phyloP scores from a whole-genome alignment of 2,329 filamentous ascomycete genomes.

The Chaetomiaceae sp. region DNA sequence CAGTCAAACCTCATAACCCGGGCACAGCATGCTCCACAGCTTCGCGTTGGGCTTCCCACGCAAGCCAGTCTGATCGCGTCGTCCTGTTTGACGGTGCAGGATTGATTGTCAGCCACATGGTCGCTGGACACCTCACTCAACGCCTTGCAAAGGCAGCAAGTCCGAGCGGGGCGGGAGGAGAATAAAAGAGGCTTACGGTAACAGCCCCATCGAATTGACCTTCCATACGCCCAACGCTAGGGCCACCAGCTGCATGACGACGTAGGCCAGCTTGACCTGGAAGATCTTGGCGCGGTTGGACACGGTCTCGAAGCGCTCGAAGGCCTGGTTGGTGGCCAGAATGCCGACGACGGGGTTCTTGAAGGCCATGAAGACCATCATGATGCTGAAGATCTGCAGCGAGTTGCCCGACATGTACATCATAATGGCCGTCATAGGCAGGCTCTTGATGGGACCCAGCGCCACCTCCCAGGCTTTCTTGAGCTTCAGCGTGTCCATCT shows the following conservation, averaged over 20 bases:
- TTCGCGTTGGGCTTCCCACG: constrained; percentile 77
- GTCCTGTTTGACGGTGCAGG: constrained; percentile 58
- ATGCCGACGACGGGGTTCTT: constrained; percentile 89
- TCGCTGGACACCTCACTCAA: too few relatives aligned
- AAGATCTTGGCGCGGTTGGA: constrained; percentile 67
- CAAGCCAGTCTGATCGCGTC: constrained; percentile 93
- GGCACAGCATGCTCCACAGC: constrained; percentile 61
- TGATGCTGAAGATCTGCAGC: constrained; percentile 97
- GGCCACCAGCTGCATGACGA: constrained; percentile 78
- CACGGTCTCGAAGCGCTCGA: constrained; percentile 82
- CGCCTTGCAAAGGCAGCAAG: too few relatives aligned
- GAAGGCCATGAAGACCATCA: constrained; percentile 99
- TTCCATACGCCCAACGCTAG: constrained; percentile 90
- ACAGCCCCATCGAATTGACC: constrained; percentile 88
- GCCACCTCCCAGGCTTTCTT: constrained; percentile 99
- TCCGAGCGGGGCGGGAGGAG: too few relatives aligned
- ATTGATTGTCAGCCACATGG: constrained; percentile 27
- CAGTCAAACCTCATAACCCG: constrained; percentile 51
- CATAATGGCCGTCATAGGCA: constrained; percentile 98
- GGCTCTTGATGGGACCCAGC: constrained; percentile 82
- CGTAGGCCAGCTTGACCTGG: constrained; percentile 79
- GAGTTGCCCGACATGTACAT: constrained; percentile 99
- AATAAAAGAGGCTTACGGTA: constrained; percentile 60
- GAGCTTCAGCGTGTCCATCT: constrained; percentile 92
- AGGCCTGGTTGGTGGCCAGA: constrained; percentile 76